phyloP scores from a whole-genome alignment of 1,284 basidiomycete species.

The Ceratobasidium sp. region DNA sequence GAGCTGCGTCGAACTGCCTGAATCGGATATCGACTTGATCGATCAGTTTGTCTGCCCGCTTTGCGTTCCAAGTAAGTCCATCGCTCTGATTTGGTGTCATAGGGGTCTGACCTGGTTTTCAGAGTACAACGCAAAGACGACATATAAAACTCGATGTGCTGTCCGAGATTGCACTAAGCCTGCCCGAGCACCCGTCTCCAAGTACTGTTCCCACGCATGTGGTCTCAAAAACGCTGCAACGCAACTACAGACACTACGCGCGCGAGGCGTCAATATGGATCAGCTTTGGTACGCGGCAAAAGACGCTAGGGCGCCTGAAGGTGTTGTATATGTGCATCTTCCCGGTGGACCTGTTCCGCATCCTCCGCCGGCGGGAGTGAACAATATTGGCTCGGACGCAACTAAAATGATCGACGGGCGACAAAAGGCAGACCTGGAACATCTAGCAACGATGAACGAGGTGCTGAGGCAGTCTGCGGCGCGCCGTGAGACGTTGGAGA shows the following conservation, averaged over 20 bases:
- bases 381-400: slow-evolving; percentile 30
- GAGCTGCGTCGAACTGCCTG: slow-evolving; percentile 81
- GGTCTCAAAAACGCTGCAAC: slow-evolving; percentile 63
- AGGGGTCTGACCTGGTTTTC: slow-evolving; percentile 60
- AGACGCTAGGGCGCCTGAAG: slow-evolving; percentile 35
- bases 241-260: slow-evolving; percentile 37
- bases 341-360: slow-evolving; percentile 20
- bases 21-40: slow-evolving; percentile 82
- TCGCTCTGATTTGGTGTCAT: neutral
- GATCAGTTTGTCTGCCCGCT: slow-evolving; percentile 88
- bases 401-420: slow-evolving; percentile 24
- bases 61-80: slow-evolving; percentile 76
- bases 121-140: slow-evolving; percentile 75
- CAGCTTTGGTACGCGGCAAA: slow-evolving; percentile 48
- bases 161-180: slow-evolving; percentile 74
- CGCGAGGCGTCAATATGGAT: slow-evolving; percentile 32
- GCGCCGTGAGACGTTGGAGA: slow-evolving; percentile 7
- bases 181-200: slow-evolving; percentile 81
- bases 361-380: slow-evolving; percentile 29
- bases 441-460: slow-evolving; percentile 16
- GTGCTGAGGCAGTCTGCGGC: slow-evolving; percentile 23
- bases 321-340: slow-evolving; percentile 37
- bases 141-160: slow-evolving; percentile 80
- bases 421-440: slow-evolving; percentile 36
- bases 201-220: slow-evolving; percentile 87